phyloP scores from a whole-genome alignment of 2,329 filamentous ascomycete species.

The Sclerotinia sclerotiorum region DNA sequence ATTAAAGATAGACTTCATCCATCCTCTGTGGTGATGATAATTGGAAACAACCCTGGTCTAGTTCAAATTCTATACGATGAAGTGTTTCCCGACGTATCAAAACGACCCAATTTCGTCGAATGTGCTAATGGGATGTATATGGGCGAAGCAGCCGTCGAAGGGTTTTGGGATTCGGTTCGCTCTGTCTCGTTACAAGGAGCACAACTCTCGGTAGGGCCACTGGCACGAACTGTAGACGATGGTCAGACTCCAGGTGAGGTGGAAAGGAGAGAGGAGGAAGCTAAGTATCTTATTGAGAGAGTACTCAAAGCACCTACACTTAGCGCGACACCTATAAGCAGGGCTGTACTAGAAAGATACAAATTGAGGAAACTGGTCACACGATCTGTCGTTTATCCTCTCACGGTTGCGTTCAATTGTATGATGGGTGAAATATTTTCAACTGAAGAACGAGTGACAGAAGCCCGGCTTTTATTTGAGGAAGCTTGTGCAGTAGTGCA shows the following conservation, averaged over 20 bases:
- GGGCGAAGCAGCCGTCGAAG: background rate
- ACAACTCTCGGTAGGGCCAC: slow-evolving; percentile 3
- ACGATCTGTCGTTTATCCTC: slow-evolving; percentile 9
- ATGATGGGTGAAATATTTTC: slow-evolving; percentile 15
- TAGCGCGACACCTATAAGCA: background rate
- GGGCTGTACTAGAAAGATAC: background rate
- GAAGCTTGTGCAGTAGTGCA: slow-evolving; percentile 12
- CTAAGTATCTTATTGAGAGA: background rate
- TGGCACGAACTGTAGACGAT: slow-evolving; percentile 12
- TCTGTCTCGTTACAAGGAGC: background rate
- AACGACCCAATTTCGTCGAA: slow-evolving; percentile 11
- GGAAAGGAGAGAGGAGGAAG: slow-evolving; percentile 2
- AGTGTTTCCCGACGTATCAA: slow-evolving; percentile 2
- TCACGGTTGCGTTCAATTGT: slow-evolving; percentile 16
- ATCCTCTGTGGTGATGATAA: background rate
- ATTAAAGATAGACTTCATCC: slow-evolving; percentile 11
- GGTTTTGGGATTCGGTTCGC: background rate
- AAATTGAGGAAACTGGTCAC: slow-evolving; percentile 11
- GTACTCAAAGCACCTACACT: slow-evolving; percentile 5
- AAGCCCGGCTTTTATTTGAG: background rate
- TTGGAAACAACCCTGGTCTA: slow-evolving; percentile 4
- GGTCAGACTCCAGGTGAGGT: slow-evolving; percentile 2
- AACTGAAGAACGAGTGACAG: slow-evolving; percentile 10
- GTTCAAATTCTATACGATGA: background rate
- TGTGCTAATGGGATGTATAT: background rate